These are phyloP conservation scores for Vitis amurensis DNA, from an alignment of 164 flowering plant species.

Conservation along the genomic window DNA sequence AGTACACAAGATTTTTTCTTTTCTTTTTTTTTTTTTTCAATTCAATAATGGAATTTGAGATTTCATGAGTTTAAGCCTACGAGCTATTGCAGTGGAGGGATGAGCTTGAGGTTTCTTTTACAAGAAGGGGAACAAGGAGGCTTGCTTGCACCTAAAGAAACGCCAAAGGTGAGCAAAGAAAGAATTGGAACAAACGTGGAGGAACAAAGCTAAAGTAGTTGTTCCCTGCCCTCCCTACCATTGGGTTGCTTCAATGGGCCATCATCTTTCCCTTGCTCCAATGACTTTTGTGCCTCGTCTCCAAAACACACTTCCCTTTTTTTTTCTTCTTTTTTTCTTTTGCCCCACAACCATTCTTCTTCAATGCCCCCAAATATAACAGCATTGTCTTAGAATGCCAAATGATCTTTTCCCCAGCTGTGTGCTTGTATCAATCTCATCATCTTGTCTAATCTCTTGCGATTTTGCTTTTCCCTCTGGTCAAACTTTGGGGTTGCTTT, in stretches of 20 bases:
- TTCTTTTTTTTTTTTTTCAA: too few species aligned
- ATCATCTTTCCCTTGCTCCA: constrained; percentile 14
- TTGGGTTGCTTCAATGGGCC: constrained; percentile 14
- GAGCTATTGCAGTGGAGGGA: too few species aligned
- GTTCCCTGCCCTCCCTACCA: constrained; percentile 35
- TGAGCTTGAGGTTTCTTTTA: not conserved
- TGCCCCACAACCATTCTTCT: not conserved
- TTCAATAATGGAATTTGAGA: too few species aligned
- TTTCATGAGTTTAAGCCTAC: too few species aligned
- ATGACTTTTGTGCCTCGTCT: constrained; percentile 11
- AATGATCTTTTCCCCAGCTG: not conserved
- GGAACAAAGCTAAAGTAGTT: constrained; percentile 19
- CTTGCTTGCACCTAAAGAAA: constrained; percentile 28
- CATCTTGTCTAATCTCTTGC: constrained; percentile 13
- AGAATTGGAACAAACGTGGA: not conserved
- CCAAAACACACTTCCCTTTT: not conserved
- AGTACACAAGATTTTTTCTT: too few species aligned
- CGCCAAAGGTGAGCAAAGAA: not conserved
- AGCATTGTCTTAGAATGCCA: too few species aligned
- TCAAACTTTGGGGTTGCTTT: constrained; percentile 18
- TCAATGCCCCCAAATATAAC: too few species aligned
- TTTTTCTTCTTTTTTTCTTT: not conserved
- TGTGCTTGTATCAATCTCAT: constrained; percentile 2
- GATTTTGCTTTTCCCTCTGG: not conserved
- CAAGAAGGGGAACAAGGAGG: constrained; percentile 12